phyloP scores from a whole-genome alignment of 805 yeast species.

The Metschnikowia kofuensis region DNA sequence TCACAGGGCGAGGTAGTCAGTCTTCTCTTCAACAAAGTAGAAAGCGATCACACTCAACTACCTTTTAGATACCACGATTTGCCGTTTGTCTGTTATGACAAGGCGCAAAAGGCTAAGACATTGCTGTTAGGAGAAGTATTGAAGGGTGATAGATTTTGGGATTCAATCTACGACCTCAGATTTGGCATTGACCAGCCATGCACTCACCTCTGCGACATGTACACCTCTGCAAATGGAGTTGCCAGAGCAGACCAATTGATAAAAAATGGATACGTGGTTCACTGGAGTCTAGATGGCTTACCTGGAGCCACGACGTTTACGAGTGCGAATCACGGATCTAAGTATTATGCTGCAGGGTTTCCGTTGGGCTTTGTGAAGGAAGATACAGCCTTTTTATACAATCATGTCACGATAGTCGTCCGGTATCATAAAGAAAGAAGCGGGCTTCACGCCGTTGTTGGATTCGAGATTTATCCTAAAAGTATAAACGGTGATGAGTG shows the following conservation, averaged over 20 bases:
- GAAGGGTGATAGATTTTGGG: slow-evolving; percentile 78
- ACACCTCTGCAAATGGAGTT: slow-evolving; percentile 50
- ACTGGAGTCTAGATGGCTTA: slow-evolving; percentile 79
- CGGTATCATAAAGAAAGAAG: slow-evolving; percentile 55
- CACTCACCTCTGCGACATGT: slow-evolving; percentile 62
- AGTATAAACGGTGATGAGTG: slow-evolving; percentile 67
- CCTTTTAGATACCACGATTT: slow-evolving; percentile 77
- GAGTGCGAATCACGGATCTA: slow-evolving; percentile 51
- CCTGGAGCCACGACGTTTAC: slow-evolving; percentile 88
- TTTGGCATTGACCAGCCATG: slow-evolving; percentile 70
- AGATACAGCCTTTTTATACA: slow-evolving; percentile 59
- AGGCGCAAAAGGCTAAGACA: slow-evolving; percentile 47
- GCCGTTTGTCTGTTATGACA: slow-evolving; percentile 77
- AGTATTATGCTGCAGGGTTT: slow-evolving; percentile 83
- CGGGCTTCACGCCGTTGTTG: slow-evolving; percentile 61
- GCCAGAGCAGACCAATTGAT: slow-evolving; percentile 59
- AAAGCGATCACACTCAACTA: slow-evolving; percentile 71
- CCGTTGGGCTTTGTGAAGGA: slow-evolving; percentile 71
- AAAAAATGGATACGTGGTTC: slow-evolving; percentile 68
- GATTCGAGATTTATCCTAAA: slow-evolving; percentile 86
- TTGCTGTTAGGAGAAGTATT: slow-evolving; percentile 73
- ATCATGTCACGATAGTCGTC: slow-evolving; percentile 78
- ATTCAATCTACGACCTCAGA: slow-evolving; percentile 61
- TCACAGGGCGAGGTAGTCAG: slow-evolving; percentile 59
- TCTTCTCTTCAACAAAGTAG: slow-evolving; percentile 71